These are phyloP conservation scores for Xylaria multiplex DNA, from an alignment of 2,329 filamentous ascomycete species.

Conservation along the genomic window DNA sequence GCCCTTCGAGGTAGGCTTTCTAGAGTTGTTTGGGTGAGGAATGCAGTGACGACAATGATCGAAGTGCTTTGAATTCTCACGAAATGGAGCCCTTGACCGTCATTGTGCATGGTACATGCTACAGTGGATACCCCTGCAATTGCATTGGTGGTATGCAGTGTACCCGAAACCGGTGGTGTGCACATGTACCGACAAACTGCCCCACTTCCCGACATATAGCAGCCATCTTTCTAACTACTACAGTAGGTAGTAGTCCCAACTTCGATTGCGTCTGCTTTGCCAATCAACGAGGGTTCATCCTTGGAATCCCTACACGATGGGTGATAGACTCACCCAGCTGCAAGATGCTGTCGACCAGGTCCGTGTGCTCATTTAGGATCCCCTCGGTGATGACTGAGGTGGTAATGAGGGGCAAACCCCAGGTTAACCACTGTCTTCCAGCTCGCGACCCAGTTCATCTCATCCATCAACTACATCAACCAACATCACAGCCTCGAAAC, in stretches of 20 bases:
- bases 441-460: conserved; percentile 76
- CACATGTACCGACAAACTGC: background rate
- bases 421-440: conserved; percentile 48
- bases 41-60: background rate
- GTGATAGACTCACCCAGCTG: conserved; percentile 81
- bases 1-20: conserved; percentile 9
- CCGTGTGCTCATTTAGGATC: conserved; percentile 38
- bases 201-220: background rate
- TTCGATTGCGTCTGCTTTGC: background rate
- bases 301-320: conserved; percentile 59
- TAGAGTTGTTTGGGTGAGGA: background rate
- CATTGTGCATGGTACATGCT: too few relatives aligned
- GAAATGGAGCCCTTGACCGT: too few relatives aligned
- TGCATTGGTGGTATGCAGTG: background rate
- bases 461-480: conserved; percentile 72
- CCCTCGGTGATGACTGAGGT: background rate
- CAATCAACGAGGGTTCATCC: background rate
- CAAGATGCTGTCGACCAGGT: conserved; percentile 88
- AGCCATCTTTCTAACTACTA: background rate
- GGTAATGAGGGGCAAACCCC: background rate
- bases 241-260: background rate
- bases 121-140: conserved; percentile 2
- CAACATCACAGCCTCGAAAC: conserved; percentile 73
- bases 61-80: too few relatives aligned
- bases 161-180: too few relatives aligned